Evolutionary conservation across 208 protist species (phyloP), one percentile per base, ranked within the genome.

Genomic region (Leishmania amazonensis): DNA sequence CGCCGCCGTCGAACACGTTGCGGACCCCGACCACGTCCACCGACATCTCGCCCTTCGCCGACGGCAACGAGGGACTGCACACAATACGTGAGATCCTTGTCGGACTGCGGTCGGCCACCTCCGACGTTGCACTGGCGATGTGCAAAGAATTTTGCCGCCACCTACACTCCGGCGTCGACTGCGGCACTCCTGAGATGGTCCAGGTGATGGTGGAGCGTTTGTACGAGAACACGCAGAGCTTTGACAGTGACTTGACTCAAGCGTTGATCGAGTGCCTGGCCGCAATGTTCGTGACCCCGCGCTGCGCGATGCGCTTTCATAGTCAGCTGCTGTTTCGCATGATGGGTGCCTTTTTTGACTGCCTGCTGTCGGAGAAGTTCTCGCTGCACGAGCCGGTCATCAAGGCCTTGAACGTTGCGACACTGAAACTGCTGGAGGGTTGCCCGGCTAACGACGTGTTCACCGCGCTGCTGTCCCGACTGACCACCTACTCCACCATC

Each of bases 341-440:
- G 28, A 80, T 92, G 38, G 93, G 93, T 15, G 91, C 85, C n/a
- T 88, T 98, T 53, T 98, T 96, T 77, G 91, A 96, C 76, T 96
- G 93, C 85, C 87, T 98, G 4, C 68, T 98, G 35, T 94, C 93
- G 28, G 92, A 96, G 72, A 82, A 92, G 74, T 96, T 98, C 86
- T 93, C 91, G 9, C 49, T 90, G 42, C 88, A 93, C 3, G 90
- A 94, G 78, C 60, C 78, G 19, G 89, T 95, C 53, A 90, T 97
- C 49, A 94, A 94, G 60, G 78, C 95, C n/a, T 82, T 97, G 21
- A 97, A 97, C 81, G 93, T 83, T 70, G 91, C 95, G 87, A 95
- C 91, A 45, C 88, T 97, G 24, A 90, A 84, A 73, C 71, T 97
- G 72, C 68, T 97, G 31, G 91, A 95, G 76, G 86, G 89, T 8